Base-by-base conservation (phyloP, 805 yeast species). In the Starmerella tilneyi region DNA sequence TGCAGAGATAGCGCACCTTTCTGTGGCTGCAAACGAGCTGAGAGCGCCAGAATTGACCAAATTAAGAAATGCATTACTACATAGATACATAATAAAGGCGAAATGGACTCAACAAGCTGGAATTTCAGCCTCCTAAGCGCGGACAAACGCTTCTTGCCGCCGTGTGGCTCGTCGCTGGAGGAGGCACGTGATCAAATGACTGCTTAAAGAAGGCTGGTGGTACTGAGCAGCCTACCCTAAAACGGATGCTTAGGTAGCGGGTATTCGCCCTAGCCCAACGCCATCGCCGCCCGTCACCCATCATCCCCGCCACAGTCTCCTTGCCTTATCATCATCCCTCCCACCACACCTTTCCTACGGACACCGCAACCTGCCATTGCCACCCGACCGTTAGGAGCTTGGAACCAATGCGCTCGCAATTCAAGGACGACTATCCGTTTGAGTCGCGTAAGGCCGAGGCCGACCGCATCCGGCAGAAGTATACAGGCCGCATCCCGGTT, bases 391-490 rank as follows among this genome's bases (percentile, higher is more conserved):
- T 19, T 1, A 27, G 19, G 12, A 6, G 19, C 21, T 24, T 24
- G 11, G 27, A 13, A 15, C 32, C n/a, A 43, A 84, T 84, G 95
- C 82, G 92, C 69, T 84, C 94, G 45, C 88, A 84, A 71, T 84
- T 84, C 66, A 84, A 85, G 69, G 94, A 84, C 75, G 96, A 92
- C 63, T 89, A 84, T 67, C 84, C 97, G 45, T 84, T 89, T 65
- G 92, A 85, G 63, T 84, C 86, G 68, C 83, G 98, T 72, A 80
- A 84, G 71, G 89, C 94, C 4, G 98, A 89, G 67, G 84, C 97
- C 29, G 78, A 81, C 54, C 79, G 96, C 59, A 89, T 89, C 60
- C 77, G 85, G 52, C 79, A 81, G 59, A 83, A 88, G 64, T 92
- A 88, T 68, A 72, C 75, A 46, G 95, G 92, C 63, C 76, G 98